These are phyloP conservation scores for Malassezia caprae DNA, from an alignment of 1,284 basidiomycete species.

Conservation along the genomic window DNA sequence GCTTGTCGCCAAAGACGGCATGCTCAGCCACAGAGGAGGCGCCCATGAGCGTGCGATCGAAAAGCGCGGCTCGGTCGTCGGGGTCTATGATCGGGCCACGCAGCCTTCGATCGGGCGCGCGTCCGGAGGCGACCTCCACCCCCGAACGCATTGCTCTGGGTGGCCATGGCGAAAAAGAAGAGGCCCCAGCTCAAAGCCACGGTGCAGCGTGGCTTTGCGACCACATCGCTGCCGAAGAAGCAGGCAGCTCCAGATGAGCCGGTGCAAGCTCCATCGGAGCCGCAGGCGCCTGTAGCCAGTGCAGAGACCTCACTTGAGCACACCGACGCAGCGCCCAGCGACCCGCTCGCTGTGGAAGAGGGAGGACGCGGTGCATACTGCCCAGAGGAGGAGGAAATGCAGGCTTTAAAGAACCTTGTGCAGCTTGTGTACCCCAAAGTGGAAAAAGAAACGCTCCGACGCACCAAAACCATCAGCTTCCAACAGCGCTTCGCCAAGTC, in stretches of 20 bases:
- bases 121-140: not conserved
- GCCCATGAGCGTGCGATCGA: not conserved
- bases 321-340: not conserved
- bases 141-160: not conserved
- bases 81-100: not conserved
- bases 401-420: conserved; percentile 45
- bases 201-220: conserved; percentile 44
- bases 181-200: conserved; percentile 38
- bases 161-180: conserved; percentile 35
- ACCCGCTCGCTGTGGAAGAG: not conserved
- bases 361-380: conserved; percentile 14
- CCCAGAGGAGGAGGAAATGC: conserved; percentile 34
- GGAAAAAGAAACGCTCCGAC: conserved; percentile 73
- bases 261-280: too few species aligned
- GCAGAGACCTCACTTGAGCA: not conserved
- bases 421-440: conserved; percentile 77
- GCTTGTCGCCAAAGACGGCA: not conserved
- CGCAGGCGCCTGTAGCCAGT: too few species aligned
- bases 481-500: conserved; percentile 67
- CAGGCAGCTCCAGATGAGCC: conserved; percentile 52
- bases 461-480: conserved; percentile 60
- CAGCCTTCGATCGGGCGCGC: not conserved
- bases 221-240: conserved; percentile 63
- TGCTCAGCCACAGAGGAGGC: not conserved
- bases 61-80: not conserved